A percentile compares a stretch with the other conserved stretches of the same genome.
Conservation (phyloP, 768 basidiomycete species). For the Cystobasidium ongulense region DNA sequence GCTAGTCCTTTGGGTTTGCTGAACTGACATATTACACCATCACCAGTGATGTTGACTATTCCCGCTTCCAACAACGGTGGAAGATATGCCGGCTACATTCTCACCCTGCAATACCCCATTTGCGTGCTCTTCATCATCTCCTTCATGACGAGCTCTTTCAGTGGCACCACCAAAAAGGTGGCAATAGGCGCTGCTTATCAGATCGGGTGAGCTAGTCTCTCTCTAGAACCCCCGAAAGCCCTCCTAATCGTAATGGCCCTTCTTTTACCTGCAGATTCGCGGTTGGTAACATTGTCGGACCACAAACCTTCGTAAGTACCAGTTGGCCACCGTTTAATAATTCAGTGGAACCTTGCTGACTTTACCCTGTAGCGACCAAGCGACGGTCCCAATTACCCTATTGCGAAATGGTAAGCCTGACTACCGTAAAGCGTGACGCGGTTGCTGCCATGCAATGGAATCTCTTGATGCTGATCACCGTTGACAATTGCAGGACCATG, state of each 20-base stretch:
- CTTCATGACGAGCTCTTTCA: conserved; percentile 28
- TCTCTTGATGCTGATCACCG: no score
- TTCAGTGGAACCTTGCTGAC: neutral
- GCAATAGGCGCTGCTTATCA: conserved; percentile 34
- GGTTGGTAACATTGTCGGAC: conserved; percentile 28
- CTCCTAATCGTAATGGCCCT: neutral
- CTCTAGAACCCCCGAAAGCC: neutral
- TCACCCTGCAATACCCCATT: conserved; percentile 29
- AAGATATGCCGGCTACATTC: conserved; percentile 33
- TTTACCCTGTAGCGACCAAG: neutral
- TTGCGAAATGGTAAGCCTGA: neutral
- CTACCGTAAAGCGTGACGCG: neutral
- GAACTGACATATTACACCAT: neutral
- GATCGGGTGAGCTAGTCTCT: neutral
- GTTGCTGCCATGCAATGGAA: neutral
- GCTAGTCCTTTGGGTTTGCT: neutral
- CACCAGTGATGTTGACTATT: conserved; percentile 30
- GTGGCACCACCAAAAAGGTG: conserved; percentile 36
- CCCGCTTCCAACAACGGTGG: neutral
- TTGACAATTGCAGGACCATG: neutral
- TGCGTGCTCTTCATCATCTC: conserved; percentile 33
- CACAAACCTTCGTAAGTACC: conserved; percentile 30
- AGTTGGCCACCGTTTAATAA: neutral
- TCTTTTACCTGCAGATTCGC: neutral
- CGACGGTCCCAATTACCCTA: conserved; percentile 6